Conservation (phyloP, 2,329 filamentous ascomycete genomes). For the Exophiala sp. region DNA sequence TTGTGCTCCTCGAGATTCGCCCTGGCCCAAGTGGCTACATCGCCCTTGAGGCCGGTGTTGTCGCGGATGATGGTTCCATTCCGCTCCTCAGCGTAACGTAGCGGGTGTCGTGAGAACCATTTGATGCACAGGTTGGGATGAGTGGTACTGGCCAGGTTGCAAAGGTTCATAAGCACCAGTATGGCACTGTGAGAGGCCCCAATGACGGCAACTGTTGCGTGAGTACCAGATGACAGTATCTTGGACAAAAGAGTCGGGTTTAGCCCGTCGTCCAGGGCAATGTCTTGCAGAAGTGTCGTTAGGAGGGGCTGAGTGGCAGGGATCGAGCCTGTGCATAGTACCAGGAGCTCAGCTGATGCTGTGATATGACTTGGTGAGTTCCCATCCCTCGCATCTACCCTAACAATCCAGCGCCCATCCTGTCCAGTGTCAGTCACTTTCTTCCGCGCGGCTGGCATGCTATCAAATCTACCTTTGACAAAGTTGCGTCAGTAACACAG, state of each 20-base stretch:
- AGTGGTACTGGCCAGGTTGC: conserved; percentile 49
- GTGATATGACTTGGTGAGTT: conserved; percentile 21
- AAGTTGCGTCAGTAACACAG: conserved; percentile 34
- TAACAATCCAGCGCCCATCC: conserved; percentile 9
- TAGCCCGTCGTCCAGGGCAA: conserved; percentile 51
- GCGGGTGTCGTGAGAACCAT: conserved; percentile 59
- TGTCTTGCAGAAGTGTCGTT: conserved; percentile 31
- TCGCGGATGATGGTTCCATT: conserved; percentile 62
- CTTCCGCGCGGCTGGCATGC: not conserved
- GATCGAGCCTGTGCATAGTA: conserved; percentile 58
- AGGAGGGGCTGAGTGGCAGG: conserved; percentile 46
- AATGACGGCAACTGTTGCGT: conserved; percentile 54
- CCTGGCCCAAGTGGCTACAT: conserved; percentile 57
- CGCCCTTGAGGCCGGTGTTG: conserved; percentile 63
- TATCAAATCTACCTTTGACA: not conserved
- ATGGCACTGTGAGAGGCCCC: conserved; percentile 63
- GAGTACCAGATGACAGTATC: conserved; percentile 23
- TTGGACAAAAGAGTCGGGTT: conserved; percentile 31
- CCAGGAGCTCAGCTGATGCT: conserved; percentile 39
- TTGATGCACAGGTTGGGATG: conserved; percentile 55
- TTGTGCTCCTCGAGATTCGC: conserved; percentile 54
- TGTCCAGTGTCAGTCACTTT: not conserved
- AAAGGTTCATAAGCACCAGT: conserved; percentile 59
- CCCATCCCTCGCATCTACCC: not conserved
- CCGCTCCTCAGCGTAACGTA: conserved; percentile 58